Evolutionary conservation across 2,329 filamentous ascomycete species (phyloP).

Genomic region (Colletotrichum incanum): DNA sequence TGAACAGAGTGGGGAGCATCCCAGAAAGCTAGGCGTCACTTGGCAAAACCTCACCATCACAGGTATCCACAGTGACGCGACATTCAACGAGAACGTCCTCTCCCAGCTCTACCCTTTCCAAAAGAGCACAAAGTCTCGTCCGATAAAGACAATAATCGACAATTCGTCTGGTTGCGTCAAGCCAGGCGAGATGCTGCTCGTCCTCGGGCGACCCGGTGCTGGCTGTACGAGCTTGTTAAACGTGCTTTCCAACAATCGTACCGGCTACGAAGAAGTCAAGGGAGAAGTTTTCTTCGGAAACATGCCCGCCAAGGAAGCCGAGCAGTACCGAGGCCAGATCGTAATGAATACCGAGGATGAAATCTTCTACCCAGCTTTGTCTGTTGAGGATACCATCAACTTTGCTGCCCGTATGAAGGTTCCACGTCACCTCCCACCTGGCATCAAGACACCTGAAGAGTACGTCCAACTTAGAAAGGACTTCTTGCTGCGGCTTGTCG

Average conservation of each 20-base stretch:
- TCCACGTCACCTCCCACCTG: constrained; percentile 68
- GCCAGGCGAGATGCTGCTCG: constrained; percentile 46
- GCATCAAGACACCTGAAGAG: constrained; percentile 32
- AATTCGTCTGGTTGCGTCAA: no score
- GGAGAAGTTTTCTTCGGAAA: constrained; percentile 50
- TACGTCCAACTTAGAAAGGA: constrained; percentile 49
- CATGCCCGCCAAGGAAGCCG: constrained; percentile 47
- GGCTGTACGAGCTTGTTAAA: constrained; percentile 53
- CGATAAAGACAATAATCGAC: no score
- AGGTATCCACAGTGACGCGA: no score
- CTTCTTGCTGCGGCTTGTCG: constrained; percentile 66
- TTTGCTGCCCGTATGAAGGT: constrained; percentile 79
- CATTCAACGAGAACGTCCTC: no score
- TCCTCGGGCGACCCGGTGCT: constrained; percentile 52
- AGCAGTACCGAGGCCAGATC: constrained; percentile 49
- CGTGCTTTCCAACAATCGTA: constrained; percentile 50
- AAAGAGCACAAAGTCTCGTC: no score
- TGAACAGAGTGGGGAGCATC: no score
- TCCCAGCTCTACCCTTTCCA: no score
- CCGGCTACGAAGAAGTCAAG: constrained; percentile 48
- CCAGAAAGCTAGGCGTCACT: no score
- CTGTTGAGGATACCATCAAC: constrained; percentile 75
- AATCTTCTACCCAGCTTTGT: constrained; percentile 78
- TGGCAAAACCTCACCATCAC: no score
- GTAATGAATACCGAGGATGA: constrained; percentile 62